Percentiles rank a stretch among this genome's conserved stretches.
phyloP scores from a whole-genome alignment of 2,329 filamentous ascomycete species.

The Cytospora piceicola region DNA sequence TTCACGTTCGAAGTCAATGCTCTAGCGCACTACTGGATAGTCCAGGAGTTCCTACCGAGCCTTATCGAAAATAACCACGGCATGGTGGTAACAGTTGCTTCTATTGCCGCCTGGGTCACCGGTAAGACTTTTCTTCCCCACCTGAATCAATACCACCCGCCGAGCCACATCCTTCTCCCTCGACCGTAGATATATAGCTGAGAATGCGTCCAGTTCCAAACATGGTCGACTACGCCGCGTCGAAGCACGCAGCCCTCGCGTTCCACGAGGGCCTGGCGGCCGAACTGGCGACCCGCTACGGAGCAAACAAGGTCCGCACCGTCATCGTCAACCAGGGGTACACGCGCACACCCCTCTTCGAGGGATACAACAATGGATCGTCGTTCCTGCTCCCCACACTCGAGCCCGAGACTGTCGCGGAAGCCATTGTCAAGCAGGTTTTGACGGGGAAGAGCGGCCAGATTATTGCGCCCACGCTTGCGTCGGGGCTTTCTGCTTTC shows the following conservation, averaged over 20 bases:
- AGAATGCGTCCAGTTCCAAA: slow-evolving; percentile 47
- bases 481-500: slow-evolving; percentile 46
- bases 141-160: background rate
- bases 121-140: slow-evolving; percentile 31
- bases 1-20: slow-evolving; percentile 75
- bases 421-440: slow-evolving; percentile 64
- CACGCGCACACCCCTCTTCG: slow-evolving; percentile 64
- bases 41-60: slow-evolving; percentile 67
- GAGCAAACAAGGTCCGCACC: slow-evolving; percentile 66
- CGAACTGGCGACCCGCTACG: slow-evolving; percentile 63
- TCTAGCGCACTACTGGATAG: slow-evolving; percentile 68
- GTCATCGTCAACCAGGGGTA: slow-evolving; percentile 68
- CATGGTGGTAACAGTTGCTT: slow-evolving; percentile 73
- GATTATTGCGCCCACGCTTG: slow-evolving; percentile 56
- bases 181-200: background rate
- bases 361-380: slow-evolving; percentile 55
- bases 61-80: slow-evolving; percentile 70
- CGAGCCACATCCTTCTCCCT: background rate
- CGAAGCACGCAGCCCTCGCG: slow-evolving; percentile 67
- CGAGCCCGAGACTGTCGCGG: slow-evolving; percentile 65
- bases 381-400: slow-evolving; percentile 58
- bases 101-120: slow-evolving; percentile 62
- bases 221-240: slow-evolving; percentile 69
- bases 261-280: slow-evolving; percentile 69
- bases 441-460: slow-evolving; percentile 60